These are phyloP conservation scores for Omphalea diandra DNA, from an alignment of 441 rosid species.

Conservation along the genomic window DNA sequence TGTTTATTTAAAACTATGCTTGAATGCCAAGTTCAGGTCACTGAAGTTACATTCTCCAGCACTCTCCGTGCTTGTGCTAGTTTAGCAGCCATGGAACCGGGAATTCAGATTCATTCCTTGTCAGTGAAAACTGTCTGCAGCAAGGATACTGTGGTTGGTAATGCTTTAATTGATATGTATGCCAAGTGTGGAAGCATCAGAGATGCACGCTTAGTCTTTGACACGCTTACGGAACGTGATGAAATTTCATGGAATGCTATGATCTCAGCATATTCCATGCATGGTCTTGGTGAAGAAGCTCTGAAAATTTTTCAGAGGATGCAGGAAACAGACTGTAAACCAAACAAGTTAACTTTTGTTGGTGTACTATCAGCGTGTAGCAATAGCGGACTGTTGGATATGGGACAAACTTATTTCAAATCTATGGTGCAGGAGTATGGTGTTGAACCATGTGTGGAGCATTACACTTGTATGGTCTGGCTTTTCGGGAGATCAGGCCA, in stretches of 20 bases:
- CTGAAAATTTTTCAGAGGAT: conserved; percentile 46
- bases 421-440: conserved; percentile 66
- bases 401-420: conserved; percentile 63
- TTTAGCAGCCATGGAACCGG: conserved; percentile 73
- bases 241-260: conserved; percentile 77
- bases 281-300: conserved; percentile 58
- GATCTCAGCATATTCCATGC: conserved; percentile 81
- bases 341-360: conserved; percentile 55
- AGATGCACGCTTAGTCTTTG: conserved; percentile 58
- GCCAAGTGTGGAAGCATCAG: conserved; percentile 81
- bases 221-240: conserved; percentile 41
- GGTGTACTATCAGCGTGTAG: conserved; percentile 80
- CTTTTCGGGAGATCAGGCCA: conserved; percentile 75
- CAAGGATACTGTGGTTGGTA: conserved; percentile 50
- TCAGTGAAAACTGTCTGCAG: conserved; percentile 55
- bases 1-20: conserved; percentile 58
- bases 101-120: conserved; percentile 68
- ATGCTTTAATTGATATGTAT: conserved; percentile 90
- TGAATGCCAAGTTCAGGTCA: conserved; percentile 44
- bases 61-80: conserved; percentile 73
- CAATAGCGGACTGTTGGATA: conserved; percentile 62
- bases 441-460: conserved; percentile 74
- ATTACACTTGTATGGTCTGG: conserved; percentile 82
- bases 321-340: conserved; percentile 48
- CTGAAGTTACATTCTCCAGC: conserved; percentile 84